phyloP scores from a whole-genome alignment of 768 basidiomycete species.

The Gymnopilus junonius region DNA sequence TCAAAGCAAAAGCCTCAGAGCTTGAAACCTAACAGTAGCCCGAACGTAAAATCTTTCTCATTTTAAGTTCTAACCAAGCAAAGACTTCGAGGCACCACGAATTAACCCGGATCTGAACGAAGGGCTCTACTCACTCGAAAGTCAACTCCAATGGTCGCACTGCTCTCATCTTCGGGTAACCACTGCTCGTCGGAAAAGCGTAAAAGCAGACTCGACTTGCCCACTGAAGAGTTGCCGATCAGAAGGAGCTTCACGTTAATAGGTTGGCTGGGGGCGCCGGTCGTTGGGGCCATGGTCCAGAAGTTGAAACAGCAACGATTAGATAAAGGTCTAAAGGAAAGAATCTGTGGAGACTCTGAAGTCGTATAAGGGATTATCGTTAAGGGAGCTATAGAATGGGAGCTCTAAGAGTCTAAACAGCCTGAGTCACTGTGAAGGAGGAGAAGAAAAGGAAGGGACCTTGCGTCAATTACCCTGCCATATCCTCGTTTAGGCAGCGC shows the following conservation, averaged over 20 bases:
- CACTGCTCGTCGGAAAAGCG: conserved; percentile 98
- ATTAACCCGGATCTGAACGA: neutral
- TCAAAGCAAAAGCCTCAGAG: neutral
- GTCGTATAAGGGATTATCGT: neutral
- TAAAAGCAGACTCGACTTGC: conserved; percentile 88
- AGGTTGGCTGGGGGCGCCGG: conserved; percentile 37
- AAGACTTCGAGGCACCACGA: neutral
- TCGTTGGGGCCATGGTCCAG: conserved; percentile 36
- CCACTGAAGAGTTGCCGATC: conserved; percentile 90
- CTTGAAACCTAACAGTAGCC: too few relatives aligned
- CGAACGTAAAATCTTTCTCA: too few relatives aligned
- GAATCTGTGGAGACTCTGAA: neutral
- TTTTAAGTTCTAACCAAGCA: neutral
- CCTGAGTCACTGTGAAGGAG: neutral
- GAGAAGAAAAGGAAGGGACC: neutral
- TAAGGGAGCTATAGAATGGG: neutral
- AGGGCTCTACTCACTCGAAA: conserved; percentile 71
- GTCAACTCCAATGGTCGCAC: conserved; percentile 85
- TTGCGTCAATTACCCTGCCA: neutral
- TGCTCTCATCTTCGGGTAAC: conserved; percentile 89
- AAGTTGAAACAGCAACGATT: neutral
- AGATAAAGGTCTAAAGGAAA: neutral
- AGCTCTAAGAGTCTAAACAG: neutral
- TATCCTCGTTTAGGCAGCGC: conserved; percentile 24
- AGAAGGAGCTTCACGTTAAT: conserved; percentile 84